Conservation (phyloP, 495 filamentous ascomycete species). For the Neurospora sublineolata region DNA sequence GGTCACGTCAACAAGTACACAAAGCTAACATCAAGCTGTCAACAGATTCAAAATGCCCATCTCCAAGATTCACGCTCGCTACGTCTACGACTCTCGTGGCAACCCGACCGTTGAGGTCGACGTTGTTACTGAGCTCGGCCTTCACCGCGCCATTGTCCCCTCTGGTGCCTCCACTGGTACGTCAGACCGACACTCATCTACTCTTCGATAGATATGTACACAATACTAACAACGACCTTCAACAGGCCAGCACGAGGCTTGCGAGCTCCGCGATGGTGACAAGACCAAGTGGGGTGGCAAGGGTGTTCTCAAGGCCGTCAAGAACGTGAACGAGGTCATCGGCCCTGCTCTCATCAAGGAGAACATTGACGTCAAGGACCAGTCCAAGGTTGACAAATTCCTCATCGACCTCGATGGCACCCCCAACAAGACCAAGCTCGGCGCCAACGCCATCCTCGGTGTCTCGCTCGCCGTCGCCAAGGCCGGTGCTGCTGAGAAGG, state of each 20-base stretch:
- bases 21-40: conserved; percentile 5
- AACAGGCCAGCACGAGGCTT: conserved; percentile 90
- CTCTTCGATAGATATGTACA: not conserved
- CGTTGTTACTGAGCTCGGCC: conserved; percentile 88
- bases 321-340: conserved; percentile 91
- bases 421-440: conserved; percentile 92
- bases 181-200: conserved; percentile 19
- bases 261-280: conserved; percentile 97
- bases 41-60: conserved; percentile 63
- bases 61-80: conserved; percentile 95
- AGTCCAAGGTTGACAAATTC: conserved; percentile 84
- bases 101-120: conserved; percentile 93
- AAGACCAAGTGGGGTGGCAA: conserved; percentile 95
- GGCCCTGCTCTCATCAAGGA: conserved; percentile 85
- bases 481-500: conserved; percentile 97
- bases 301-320: conserved; percentile 90
- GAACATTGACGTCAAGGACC: conserved; percentile 93
- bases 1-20: not conserved
- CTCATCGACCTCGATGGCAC: conserved; percentile 94
- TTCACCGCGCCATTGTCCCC: conserved; percentile 97
- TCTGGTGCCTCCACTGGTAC: conserved; percentile 93
- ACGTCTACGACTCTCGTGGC: conserved; percentile 98
- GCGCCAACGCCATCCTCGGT: conserved; percentile 97
- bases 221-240: conserved; percentile 7
- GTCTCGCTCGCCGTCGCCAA: conserved; percentile 94